Evolutionary conservation across 179 eudicot species (phyloP).

Genomic region (Beta corolliflora): DNA sequence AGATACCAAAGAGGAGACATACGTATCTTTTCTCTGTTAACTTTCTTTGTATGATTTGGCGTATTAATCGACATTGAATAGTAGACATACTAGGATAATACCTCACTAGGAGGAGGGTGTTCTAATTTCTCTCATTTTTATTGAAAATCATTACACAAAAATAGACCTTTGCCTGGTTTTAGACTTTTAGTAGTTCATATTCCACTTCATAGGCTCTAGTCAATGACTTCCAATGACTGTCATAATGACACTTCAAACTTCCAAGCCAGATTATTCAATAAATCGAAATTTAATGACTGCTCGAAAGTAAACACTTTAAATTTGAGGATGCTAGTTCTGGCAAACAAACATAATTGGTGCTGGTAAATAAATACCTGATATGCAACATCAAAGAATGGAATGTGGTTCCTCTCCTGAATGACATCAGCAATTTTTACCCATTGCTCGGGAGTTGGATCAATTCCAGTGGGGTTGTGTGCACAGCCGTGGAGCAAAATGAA

Average conservation of each 20-base stretch:
- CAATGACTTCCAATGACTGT: neutral
- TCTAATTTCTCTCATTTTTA: neutral
- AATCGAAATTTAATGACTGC: neutral
- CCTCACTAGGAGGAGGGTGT: neutral
- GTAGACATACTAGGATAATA: neutral
- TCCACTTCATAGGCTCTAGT: neutral
- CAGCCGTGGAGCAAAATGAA: constrained; percentile 96
- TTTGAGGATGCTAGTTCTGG: neutral
- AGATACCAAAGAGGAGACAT: neutral
- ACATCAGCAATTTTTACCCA: constrained; percentile 90
- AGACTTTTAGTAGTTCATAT: neutral
- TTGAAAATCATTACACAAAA: neutral
- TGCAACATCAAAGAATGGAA: constrained; percentile 97
- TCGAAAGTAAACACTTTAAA: neutral
- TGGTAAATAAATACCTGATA: constrained; percentile 64
- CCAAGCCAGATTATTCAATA: neutral
- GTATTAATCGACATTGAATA: neutral
- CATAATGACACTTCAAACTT: neutral
- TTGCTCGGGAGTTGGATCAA: constrained; percentile 93
- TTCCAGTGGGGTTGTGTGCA: constrained; percentile 98
- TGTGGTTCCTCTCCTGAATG: constrained; percentile 78
- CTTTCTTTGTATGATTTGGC: neutral
- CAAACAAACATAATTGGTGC: constrained; percentile 6
- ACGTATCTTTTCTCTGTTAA: neutral
- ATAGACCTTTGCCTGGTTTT: neutral